Conservation (phyloP, 495 filamentous ascomycete genomes). For the Astrothelium macrocarpum region DNA sequence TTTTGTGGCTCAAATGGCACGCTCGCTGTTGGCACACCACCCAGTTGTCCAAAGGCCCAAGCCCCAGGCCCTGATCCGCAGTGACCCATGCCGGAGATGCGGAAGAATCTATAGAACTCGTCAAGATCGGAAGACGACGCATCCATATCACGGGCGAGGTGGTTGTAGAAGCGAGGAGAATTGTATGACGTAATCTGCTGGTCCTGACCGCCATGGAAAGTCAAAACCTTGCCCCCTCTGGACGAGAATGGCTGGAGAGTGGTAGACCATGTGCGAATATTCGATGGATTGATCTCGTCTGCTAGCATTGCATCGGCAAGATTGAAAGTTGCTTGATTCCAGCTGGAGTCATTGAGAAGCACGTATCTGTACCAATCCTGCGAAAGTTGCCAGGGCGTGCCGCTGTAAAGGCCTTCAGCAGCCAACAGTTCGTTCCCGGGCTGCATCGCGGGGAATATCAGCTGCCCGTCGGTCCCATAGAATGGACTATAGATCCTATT, state of each 20-base stretch:
- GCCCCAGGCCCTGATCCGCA: conserved; percentile 45
- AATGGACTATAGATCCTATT: conserved; percentile 13
- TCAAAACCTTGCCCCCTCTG: conserved; percentile 14
- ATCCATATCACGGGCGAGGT: background rate
- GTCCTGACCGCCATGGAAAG: conserved; percentile 28
- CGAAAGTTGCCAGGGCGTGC: conserved; percentile 14
- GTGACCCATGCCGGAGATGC: conserved; percentile 48
- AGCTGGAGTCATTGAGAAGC: conserved; percentile 39
- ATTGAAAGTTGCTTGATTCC: background rate
- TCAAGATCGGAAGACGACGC: conserved; percentile 36
- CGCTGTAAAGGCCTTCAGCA: conserved; percentile 5
- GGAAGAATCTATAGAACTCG: conserved; percentile 52
- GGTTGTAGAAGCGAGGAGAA: conserved; percentile 24
- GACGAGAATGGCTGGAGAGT: background rate
- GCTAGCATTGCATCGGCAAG: background rate
- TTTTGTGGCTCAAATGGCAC: conserved; percentile 3
- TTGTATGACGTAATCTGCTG: conserved; percentile 21
- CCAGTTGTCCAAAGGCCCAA: conserved; percentile 37
- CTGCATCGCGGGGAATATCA: conserved; percentile 31
- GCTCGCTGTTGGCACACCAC: background rate
- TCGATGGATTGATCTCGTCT: conserved; percentile 7
- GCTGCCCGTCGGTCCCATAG: conserved; percentile 18
- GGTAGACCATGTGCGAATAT: background rate
- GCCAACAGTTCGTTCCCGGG: conserved; percentile 15
- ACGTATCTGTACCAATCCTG: conserved; percentile 42